Conservation (phyloP, 495 filamentous ascomycete species). For the Penicillium taxi region DNA sequence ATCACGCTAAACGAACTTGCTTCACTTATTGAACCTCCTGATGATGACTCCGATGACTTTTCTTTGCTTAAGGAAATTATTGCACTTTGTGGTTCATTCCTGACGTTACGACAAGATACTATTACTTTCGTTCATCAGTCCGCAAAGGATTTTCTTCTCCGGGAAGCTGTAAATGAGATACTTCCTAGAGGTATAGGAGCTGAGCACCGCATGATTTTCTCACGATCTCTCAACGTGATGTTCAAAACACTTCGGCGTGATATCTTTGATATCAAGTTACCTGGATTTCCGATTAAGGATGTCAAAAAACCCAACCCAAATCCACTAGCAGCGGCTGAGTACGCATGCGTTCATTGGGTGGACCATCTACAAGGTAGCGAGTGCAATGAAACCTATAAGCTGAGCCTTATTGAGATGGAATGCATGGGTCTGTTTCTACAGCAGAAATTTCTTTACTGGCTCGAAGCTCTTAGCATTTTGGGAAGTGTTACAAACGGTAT, state of each 20-base stretch:
- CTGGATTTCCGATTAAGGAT: constrained; percentile 3
- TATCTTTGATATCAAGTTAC: constrained; percentile 11
- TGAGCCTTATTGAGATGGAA: constrained; percentile 5
- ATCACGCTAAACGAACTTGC: constrained; percentile 19
- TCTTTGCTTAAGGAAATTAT: constrained; percentile 7
- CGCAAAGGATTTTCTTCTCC: constrained; percentile 30
- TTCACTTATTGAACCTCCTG: constrained; percentile 11
- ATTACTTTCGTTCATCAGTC: constrained; percentile 40
- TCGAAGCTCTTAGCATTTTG: constrained; percentile 27
- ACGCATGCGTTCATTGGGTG: constrained; percentile 36
- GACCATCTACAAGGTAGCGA: constrained; percentile 18
- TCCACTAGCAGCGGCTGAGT: constrained; percentile 14
- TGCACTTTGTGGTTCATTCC: constrained; percentile 12
- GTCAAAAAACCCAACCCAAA: constrained; percentile 4
- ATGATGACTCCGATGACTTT: not conserved
- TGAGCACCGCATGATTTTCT: constrained; percentile 23
- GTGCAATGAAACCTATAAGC: not conserved
- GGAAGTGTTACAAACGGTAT: constrained; percentile 19
- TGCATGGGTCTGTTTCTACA: constrained; percentile 15
- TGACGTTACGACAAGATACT: constrained; percentile 15
- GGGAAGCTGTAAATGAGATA: constrained; percentile 2
- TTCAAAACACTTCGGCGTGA: constrained; percentile 11
- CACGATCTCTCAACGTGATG: constrained; percentile 18
- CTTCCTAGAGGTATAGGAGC: constrained; percentile 11
- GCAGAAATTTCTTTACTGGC: constrained; percentile 27